These are phyloP conservation scores for Boletales sp. DNA, from an alignment of 768 basidiomycete species.

Conservation along the genomic window DNA sequence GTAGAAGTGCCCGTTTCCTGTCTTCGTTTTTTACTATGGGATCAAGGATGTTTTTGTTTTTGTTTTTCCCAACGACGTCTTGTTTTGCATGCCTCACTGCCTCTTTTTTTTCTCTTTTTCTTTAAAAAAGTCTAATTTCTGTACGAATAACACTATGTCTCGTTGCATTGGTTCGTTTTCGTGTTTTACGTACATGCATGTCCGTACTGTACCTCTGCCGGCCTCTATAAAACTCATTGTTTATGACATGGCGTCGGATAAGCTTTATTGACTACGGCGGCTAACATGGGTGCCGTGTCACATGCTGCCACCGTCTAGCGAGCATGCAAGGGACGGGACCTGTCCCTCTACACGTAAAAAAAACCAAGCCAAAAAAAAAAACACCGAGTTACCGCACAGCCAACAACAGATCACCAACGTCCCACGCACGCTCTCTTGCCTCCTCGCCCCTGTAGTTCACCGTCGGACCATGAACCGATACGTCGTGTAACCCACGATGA, in stretches of 20 bases:
- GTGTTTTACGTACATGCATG: background rate
- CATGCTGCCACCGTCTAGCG: too few species aligned
- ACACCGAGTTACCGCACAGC: too few species aligned
- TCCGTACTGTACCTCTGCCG: background rate
- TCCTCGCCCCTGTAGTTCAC: slow-evolving; percentile 6
- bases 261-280: too few species aligned
- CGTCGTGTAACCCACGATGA: slow-evolving; percentile 76
- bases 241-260: too few species aligned
- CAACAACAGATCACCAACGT: too few species aligned
- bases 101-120: background rate
- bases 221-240: background rate
- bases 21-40: background rate
- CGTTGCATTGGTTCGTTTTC: background rate
- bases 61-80: background rate
- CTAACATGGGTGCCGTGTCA: background rate
- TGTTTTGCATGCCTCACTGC: background rate
- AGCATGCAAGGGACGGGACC: too few species aligned
- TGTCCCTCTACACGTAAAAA: too few species aligned
- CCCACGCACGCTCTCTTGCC: background rate
- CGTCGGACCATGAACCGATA: slow-evolving; percentile 69
- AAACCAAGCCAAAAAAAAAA: too few species aligned
- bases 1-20: slow-evolving; percentile 11
- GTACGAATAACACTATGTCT: slow-evolving; percentile 12
- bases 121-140: background rate
- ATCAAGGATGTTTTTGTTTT: background rate